Evolutionary conservation across 1,139 yeast species (phyloP).

Genomic region (Arxiozyma bovina): DNA sequence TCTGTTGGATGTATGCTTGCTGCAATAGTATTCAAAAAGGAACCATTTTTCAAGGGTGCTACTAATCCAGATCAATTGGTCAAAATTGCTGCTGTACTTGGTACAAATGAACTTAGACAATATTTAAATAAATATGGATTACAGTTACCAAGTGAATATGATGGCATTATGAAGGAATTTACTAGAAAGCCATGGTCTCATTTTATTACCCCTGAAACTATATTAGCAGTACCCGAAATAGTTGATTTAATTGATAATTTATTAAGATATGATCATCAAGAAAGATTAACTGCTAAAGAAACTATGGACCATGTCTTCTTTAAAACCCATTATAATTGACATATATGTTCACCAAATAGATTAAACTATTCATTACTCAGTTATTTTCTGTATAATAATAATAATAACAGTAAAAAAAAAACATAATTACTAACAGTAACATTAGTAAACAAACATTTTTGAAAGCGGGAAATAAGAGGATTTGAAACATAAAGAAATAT

Average conservation of each 20-base stretch:
- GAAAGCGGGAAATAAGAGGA: neutral
- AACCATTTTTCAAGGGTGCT: slow-evolving; percentile 95
- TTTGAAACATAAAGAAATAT: neutral
- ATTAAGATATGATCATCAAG: slow-evolving; percentile 88
- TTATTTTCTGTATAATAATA: neutral
- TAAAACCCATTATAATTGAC: slow-evolving; percentile 17
- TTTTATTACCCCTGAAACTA: slow-evolving; percentile 69
- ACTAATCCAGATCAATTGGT: slow-evolving; percentile 94
- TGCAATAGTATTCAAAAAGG: slow-evolving; percentile 88
- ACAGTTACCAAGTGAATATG: slow-evolving; percentile 71
- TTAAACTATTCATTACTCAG: neutral
- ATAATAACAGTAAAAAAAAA: neutral
- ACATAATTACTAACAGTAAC: too few species aligned
- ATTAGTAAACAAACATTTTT: too few species aligned
- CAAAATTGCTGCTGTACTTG: slow-evolving; percentile 87
- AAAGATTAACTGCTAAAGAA: slow-evolving; percentile 86
- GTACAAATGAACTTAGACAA: slow-evolving; percentile 71
- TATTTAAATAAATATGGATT: slow-evolving; percentile 73
- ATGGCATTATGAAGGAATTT: slow-evolving; percentile 63
- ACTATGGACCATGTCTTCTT: slow-evolving; percentile 76
- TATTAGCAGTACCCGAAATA: slow-evolving; percentile 65
- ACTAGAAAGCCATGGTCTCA: slow-evolving; percentile 80
- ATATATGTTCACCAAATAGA: neutral
- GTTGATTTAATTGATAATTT: slow-evolving; percentile 77
- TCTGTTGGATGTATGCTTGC: slow-evolving; percentile 96